A percentile compares a stretch with the other conserved stretches of the same genome.
phyloP scores from a whole-genome alignment of 2,329 filamentous ascomycete species.

The Pseudogymnoascus destructans region DNA sequence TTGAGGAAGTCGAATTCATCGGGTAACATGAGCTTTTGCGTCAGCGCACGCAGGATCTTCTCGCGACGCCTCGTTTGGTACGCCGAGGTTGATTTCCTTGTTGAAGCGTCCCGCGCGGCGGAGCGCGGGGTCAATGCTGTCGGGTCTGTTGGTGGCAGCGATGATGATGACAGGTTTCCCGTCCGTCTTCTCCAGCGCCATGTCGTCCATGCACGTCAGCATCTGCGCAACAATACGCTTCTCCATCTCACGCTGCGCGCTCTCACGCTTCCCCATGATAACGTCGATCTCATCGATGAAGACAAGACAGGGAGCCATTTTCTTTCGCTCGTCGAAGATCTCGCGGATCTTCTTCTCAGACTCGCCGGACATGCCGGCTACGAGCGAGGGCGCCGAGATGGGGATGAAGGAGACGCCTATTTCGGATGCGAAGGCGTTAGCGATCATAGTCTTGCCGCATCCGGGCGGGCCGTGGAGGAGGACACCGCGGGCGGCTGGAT shows the following conservation, averaged over 20 bases:
- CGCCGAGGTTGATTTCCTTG: constrained; percentile 72
- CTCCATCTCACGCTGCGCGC: constrained; percentile 76
- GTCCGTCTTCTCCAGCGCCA: constrained; percentile 58
- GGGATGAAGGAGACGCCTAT: constrained; percentile 67
- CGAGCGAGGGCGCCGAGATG: constrained; percentile 67
- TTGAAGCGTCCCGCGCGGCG: constrained; percentile 66
- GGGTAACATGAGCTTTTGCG: constrained; percentile 48
- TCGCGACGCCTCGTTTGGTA: constrained; percentile 67
- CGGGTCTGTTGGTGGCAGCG: constrained; percentile 79
- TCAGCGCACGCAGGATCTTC: constrained; percentile 64
- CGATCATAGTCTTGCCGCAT: constrained; percentile 77
- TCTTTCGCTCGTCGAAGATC: constrained; percentile 76
- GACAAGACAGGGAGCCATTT: constrained; percentile 73
- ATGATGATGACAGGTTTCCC: constrained; percentile 76
- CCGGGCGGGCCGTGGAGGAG: constrained; percentile 73
- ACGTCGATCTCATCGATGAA: constrained; percentile 90
- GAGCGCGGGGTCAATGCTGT: constrained; percentile 70
- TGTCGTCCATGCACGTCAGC: constrained; percentile 71
- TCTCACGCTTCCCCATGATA: constrained; percentile 77
- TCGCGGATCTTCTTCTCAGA: constrained; percentile 78
- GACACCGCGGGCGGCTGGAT: constrained; percentile 60
- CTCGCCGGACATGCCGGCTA: constrained; percentile 79
- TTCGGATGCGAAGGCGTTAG: constrained; percentile 64
- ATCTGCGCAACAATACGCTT: constrained; percentile 76
- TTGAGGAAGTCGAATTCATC: constrained; percentile 59